These are phyloP conservation scores for Verticillium klebahnii DNA, from an alignment of 2,329 filamentous ascomycete genomes.

Conservation along the genomic window DNA sequence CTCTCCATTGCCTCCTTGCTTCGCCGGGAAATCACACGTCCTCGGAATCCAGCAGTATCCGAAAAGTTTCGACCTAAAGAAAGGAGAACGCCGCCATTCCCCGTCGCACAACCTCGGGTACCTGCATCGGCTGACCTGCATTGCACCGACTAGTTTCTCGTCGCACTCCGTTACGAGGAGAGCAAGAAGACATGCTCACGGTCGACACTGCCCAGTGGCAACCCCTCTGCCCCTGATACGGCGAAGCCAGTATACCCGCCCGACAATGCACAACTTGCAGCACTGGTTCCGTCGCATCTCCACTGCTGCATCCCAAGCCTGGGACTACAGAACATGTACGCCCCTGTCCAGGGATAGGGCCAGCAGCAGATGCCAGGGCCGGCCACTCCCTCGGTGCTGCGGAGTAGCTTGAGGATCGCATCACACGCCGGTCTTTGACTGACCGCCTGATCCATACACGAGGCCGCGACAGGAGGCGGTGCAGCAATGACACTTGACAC, in stretches of 20 bases:
- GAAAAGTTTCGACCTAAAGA: neutral
- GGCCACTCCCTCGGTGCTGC: neutral
- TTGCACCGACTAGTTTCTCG: neutral
- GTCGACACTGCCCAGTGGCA: neutral
- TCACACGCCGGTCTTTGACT: neutral
- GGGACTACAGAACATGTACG: neutral
- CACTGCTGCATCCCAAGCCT: neutral
- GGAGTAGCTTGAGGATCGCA: neutral
- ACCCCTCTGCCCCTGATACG: neutral
- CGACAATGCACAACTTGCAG: neutral
- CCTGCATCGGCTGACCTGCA: slow-evolving; percentile 7
- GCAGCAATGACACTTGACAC: neutral
- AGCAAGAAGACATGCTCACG: neutral
- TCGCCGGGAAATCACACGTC: too few species aligned
- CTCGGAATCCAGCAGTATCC: neutral
- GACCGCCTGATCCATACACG: neutral
- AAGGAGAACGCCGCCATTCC: neutral
- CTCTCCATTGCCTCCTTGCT: too few species aligned
- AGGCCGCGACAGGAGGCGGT: neutral
- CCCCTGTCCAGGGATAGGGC: neutral
- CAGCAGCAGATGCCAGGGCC: neutral
- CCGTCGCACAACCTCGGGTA: neutral
- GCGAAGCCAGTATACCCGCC: neutral
- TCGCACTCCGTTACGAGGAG: neutral
- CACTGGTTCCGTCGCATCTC: neutral